Conservation (phyloP, 78 protist genomes). For the Dictyostelium intermedium region DNA sequence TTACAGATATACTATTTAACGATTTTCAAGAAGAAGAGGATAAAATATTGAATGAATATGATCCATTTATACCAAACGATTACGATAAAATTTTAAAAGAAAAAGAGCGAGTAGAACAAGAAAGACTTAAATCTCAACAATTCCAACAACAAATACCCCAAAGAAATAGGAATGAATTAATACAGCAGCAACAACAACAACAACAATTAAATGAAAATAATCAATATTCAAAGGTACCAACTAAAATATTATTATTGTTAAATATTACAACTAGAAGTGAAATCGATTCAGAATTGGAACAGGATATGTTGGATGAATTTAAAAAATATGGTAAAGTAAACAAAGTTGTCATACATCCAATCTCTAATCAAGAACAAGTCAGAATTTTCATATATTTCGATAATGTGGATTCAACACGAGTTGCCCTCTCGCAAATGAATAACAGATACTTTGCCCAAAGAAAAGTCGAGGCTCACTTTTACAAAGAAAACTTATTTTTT, state of each 20-base stretch:
- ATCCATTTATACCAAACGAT: conserved; percentile 67
- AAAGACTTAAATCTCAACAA: neutral
- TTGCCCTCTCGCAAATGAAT: neutral
- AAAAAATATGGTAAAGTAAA: conserved; percentile 31
- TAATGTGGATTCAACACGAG: neutral
- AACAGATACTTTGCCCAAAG: conserved; percentile 44
- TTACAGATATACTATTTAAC: neutral
- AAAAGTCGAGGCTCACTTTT: conserved; percentile 19
- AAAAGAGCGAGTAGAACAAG: neutral
- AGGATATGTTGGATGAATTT: conserved; percentile 45
- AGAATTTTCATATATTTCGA: conserved; percentile 41
- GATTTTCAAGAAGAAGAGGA: conserved; percentile 5
- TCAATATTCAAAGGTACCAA: conserved; percentile 13
- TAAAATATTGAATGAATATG: conserved; percentile 48
- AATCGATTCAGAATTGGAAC: neutral
- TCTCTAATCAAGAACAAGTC: neutral
- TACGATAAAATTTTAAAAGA: conserved; percentile 47
- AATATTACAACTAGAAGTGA: conserved; percentile 21
- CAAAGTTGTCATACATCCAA: neutral
- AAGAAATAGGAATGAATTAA: no score
- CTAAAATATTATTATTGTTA: conserved; percentile 18
- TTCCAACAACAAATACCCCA: neutral
- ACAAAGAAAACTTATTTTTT: conserved; percentile 39
- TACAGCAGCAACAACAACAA: neutral
- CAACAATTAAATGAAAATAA: neutral